Conservation (phyloP, 2,329 filamentous ascomycete genomes). For the Aspergillus felis region DNA sequence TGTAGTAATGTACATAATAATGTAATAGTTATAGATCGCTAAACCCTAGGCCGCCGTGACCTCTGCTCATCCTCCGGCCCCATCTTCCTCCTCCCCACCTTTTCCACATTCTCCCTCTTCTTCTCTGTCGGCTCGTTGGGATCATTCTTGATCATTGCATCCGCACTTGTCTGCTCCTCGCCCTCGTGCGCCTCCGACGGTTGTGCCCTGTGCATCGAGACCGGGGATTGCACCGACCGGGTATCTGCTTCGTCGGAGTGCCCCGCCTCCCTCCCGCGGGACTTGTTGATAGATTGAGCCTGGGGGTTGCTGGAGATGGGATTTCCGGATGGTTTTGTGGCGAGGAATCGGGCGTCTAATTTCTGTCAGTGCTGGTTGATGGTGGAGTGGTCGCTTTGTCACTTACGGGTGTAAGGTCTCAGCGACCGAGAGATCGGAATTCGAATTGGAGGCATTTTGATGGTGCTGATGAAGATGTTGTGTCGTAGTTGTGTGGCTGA, state of each 20-base stretch:
- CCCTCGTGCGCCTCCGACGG: constrained; percentile 3
- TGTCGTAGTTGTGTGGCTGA: background rate
- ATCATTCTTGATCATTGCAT: constrained; percentile 8
- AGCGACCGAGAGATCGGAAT: background rate
- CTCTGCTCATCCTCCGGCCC: constrained; percentile 3
- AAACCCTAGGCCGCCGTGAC: background rate
- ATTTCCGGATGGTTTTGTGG: background rate
- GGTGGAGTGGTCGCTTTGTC: too few relatives aligned
- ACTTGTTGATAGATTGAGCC: constrained; percentile 1
- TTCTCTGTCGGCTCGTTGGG: background rate
- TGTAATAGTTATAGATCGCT: background rate
- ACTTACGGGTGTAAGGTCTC: background rate
- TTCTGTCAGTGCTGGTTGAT: background rate
- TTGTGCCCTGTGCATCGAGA: constrained; percentile 4
- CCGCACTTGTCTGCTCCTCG: constrained; percentile 5
- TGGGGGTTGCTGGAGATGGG: background rate
- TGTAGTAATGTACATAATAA: too few relatives aligned
- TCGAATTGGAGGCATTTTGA: background rate
- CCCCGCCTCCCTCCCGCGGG: constrained; percentile 3
- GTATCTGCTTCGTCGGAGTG: constrained; percentile 1
- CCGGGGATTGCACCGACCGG: constrained; percentile 1
- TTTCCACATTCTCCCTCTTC: constrained; percentile 7
- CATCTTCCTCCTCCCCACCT: constrained; percentile 1
- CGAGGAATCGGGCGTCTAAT: too few relatives aligned
- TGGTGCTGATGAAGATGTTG: background rate